Conservation (phyloP, 331 rosid species). For the Malus hybrid region DNA sequence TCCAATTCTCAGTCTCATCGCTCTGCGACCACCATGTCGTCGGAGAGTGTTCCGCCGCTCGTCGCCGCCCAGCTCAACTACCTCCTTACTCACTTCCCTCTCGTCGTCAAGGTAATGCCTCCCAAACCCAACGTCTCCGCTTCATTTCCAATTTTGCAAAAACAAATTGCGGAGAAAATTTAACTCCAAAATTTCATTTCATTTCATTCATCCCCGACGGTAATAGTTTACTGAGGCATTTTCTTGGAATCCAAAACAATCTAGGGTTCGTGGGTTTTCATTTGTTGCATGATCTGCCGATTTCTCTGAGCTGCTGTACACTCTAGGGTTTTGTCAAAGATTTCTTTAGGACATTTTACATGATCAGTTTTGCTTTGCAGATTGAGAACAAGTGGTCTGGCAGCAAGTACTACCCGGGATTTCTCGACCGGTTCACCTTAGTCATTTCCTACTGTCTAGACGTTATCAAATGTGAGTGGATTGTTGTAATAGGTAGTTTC, state of each 20-base stretch:
- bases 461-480: constrained; percentile 50
- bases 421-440: constrained; percentile 72
- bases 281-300: background rate
- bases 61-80: constrained; percentile 72
- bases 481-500: background rate
- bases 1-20: background rate
- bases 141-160: background rate
- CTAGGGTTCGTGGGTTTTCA: background rate
- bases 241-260: background rate
- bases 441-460: constrained; percentile 73
- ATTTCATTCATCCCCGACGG: background rate
- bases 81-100: constrained; percentile 58
- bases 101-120: constrained; percentile 48
- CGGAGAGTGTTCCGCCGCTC: constrained; percentile 56
- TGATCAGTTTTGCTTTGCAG: constrained; percentile 30
- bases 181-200: background rate
- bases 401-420: constrained; percentile 43
- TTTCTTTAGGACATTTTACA: background rate
- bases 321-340: constrained; percentile 3
- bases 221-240: background rate
- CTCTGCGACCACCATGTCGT: constrained; percentile 32
- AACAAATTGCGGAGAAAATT: background rate
- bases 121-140: background rate
- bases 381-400: constrained; percentile 83
- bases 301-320: background rate